Evolutionary conservation across 148 eudicot species (phyloP), one percentile per base, ranked within the genome.

Genomic region (Salicornia ramosissima): DNA sequence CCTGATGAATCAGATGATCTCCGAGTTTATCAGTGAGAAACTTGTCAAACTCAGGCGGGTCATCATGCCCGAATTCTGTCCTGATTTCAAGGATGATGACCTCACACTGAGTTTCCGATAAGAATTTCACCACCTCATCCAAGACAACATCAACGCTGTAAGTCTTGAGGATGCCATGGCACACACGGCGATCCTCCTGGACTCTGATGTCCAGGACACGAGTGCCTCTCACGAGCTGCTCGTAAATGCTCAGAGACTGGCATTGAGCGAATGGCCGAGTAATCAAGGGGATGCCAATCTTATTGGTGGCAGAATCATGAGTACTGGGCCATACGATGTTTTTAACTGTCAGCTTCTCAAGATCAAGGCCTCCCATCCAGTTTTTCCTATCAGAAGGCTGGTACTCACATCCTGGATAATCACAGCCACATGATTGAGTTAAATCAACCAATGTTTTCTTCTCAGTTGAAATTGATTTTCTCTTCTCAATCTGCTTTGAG

Each of bases 241-340:
- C 26, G 75, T 90, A 94, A 49, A 94, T 79, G 18, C 96, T 88
- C 71, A 88, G 61, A 40, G 96, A 84, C 63, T 94, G 98, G 70
- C 97, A 94, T 55, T 87, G 97, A 31, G 98, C 97, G 58, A 94
- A 94, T 6, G 96, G 98, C 31, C 97, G 83, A 16, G 95, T 57
- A 43, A 94, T 76, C 62, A 73, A 65, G 11, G 87, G 96, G 65
- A 90, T 80, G 13, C 98, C 97, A 59, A 88, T 94, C 74, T 78
- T 56, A 83, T 94, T 77, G 36, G 98, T 90, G 26, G 97, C 98
- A 1, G 97, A 94, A 66, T 94, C 91, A 47, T 94, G 98, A 22
- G 96, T 94, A 0, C 98, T 97, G 0, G 97, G 96, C 97, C 97
- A 94, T 0, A 88, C 87, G 47, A 94, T 88, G 78, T 88, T 76